Evolutionary conservation across 1,139 yeast genomes (phyloP), one percentile per base, ranked within the genome.

Genomic region (Candida smagusa): DNA sequence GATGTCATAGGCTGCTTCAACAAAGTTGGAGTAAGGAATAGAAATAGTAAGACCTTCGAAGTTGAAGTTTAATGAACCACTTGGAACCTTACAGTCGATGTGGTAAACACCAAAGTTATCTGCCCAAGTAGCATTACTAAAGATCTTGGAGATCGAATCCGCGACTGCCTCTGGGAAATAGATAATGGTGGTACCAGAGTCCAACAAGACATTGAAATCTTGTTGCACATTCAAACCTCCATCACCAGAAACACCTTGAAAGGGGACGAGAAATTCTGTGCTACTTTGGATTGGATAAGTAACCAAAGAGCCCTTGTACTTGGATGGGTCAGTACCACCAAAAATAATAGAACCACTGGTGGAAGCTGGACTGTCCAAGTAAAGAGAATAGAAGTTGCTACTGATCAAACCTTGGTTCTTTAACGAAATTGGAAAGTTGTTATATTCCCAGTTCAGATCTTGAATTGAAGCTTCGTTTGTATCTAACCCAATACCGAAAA

Each of bases 151-250:
- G 39, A 81, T 57, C 3, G 56, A 44, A 3, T 52, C 49, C 9
- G 77, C 57, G 21, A 74, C 49, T 11, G 46, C 52, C 1, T 49
- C 35, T 13, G 87, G 84, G 2, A 80, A 56, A 45, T 71, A 73
- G 4, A 83, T 68, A 34, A 78, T 58, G 2, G 89, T 77, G 7
- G 89, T 75, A 32, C 92, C 92, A 2, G 87, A 75, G 57, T 84
- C 92, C 30, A 84, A 58, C 31, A 79, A 56, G 3, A 81, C 84
- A 1, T 76, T 63, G 34, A 25, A 12, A 22, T 35, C 22, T 9
- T 31, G 28, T 6, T 44, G 31, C 3, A 30, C 11, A 12, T 32
- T 29, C 27, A 28, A 30, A 12, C 22, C 22, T 22, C 21, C 21
- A 9, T 23, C 28, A 19, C 32, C 24, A 11, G 33, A 29, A 9